A percentile compares a stretch with the other conserved stretches of the same genome.
Evolutionary conservation across 2,329 filamentous ascomycete species (phyloP).

Genomic region (Leptodontidium sp.): DNA sequence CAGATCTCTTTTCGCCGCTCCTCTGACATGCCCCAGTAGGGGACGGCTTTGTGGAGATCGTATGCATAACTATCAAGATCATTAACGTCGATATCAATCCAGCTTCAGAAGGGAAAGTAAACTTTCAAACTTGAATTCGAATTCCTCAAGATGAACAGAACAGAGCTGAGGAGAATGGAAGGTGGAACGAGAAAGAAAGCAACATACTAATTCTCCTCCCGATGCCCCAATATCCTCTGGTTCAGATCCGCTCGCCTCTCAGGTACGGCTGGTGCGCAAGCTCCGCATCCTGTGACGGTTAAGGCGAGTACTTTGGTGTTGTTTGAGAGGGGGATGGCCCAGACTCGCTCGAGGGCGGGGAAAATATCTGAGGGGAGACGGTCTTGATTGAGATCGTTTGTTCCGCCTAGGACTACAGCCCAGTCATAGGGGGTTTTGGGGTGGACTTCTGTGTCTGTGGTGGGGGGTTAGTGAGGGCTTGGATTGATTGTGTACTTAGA

Average conservation of each 20-base stretch:
- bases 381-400: conserved; percentile 64
- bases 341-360: conserved; percentile 57
- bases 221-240: conserved; percentile 57
- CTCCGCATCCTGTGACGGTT: conserved; percentile 64
- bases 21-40: conserved; percentile 59
- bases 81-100: not conserved
- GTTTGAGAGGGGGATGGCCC: conserved; percentile 57
- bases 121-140: too few species aligned
- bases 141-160: not conserved
- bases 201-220: conserved; percentile 60
- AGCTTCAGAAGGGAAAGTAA: too few species aligned
- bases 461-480: not conserved
- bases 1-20: conserved; percentile 60
- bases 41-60: conserved; percentile 63
- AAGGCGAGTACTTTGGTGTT: conserved; percentile 67
- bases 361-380: conserved; percentile 54
- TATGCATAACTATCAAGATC: conserved; percentile 57
- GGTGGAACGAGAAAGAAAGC: not conserved
- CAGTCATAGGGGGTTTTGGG: conserved; percentile 55
- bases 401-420: conserved; percentile 70
- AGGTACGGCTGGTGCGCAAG: conserved; percentile 43
- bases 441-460: conserved; percentile 33
- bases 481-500: not conserved
- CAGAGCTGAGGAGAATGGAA: not conserved
- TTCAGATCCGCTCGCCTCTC: conserved; percentile 58